Evolutionary conservation across 257 asterid genomes (phyloP), one percentile per base, ranked within the genome.

Genomic region (Lithospermum erythrorhizon): DNA sequence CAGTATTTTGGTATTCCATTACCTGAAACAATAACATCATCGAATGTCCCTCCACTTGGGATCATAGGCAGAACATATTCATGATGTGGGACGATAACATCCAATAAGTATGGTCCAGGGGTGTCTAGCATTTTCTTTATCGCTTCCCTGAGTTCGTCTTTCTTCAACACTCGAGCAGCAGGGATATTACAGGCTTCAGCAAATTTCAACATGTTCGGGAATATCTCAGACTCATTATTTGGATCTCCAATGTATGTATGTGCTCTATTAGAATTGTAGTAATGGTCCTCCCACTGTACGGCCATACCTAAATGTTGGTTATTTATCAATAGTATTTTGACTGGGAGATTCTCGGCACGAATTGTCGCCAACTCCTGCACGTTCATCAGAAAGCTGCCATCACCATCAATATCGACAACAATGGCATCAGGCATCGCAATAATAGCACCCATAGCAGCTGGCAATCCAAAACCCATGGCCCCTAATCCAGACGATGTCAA

Each of bases 391-490:
- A 52, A 52, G 22, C 56, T 52, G 20, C 56, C 56, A n/a, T 52
- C 56, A 5, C 56, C 56, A n/a, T 52, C 56, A 18, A 52, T 52
- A 52, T 52, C 56, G 13, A 52, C 56, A 52, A 52, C 56, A 19
- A 52, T n/a, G 9, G 56, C 56, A 52, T 52, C 56, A 18, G 56
- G 56, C 56, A 1, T 52, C 6, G 56, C 56, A 18, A 52, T 21
- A 52, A 21, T 21, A 52, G 56, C 56, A 19, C 56, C 56, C 22
- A 52, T 52, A 7, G 56, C 56, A 18, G 56, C 56, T n/a, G 56
- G 56, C 56, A 52, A 52, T 52, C 56, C 56, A 52, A 52, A 52
- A 2, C 56, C 56, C 56, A 52, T 52, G 22, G 56, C 56, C 10
- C 56, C 56, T 52, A 52, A n/a, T 52, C 56, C 56, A n/a, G 22